These are phyloP conservation scores for Cryptococcus sp. DNA, from an alignment of 1,284 basidiomycete genomes.

Conservation along the genomic window DNA sequence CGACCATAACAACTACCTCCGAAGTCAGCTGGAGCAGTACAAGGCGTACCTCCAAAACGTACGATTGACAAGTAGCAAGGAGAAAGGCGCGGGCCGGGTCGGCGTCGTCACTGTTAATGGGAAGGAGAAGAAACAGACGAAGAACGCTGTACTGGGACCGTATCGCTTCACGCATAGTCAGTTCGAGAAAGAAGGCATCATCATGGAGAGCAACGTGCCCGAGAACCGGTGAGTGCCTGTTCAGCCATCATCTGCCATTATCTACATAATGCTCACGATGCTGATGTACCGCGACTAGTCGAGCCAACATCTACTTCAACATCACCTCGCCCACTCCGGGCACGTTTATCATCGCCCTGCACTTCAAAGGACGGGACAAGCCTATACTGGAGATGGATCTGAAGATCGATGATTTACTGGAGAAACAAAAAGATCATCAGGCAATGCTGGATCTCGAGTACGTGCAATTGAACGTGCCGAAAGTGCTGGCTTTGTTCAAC, in stretches of 20 bases:
- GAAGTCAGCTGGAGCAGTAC: slow-evolving; percentile 96
- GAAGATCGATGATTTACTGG: slow-evolving; percentile 96
- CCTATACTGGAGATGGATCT: slow-evolving; percentile 99
- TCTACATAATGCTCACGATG: background rate
- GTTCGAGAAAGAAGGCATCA: slow-evolving; percentile 99
- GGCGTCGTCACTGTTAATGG: slow-evolving; percentile 95
- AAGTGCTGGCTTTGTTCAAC: slow-evolving; percentile 86
- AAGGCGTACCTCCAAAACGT: slow-evolving; percentile 99
- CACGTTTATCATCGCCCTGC: slow-evolving; percentile 96
- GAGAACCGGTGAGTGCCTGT: slow-evolving; percentile 77
- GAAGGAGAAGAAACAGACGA: slow-evolving; percentile 90
- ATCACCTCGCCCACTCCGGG: slow-evolving; percentile 96
- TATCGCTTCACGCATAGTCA: slow-evolving; percentile 97
- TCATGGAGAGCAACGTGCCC: slow-evolving; percentile 97
- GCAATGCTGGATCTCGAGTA: slow-evolving; percentile 94
- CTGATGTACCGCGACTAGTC: slow-evolving; percentile 58
- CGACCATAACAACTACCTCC: slow-evolving; percentile 97
- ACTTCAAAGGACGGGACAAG: slow-evolving; percentile 99
- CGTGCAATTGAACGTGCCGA: slow-evolving; percentile 94
- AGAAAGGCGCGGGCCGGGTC: slow-evolving; percentile 79
- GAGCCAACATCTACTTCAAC: slow-evolving; percentile 98
- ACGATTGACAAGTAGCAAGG: slow-evolving; percentile 67
- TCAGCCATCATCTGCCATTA: background rate
- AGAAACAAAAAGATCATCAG: slow-evolving; percentile 99
- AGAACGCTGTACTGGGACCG: slow-evolving; percentile 85